Evolutionary conservation across 2,329 filamentous ascomycete genomes (phyloP), one percentile per base, ranked within the genome.

Genomic region (Pseudonectria buxi): DNA sequence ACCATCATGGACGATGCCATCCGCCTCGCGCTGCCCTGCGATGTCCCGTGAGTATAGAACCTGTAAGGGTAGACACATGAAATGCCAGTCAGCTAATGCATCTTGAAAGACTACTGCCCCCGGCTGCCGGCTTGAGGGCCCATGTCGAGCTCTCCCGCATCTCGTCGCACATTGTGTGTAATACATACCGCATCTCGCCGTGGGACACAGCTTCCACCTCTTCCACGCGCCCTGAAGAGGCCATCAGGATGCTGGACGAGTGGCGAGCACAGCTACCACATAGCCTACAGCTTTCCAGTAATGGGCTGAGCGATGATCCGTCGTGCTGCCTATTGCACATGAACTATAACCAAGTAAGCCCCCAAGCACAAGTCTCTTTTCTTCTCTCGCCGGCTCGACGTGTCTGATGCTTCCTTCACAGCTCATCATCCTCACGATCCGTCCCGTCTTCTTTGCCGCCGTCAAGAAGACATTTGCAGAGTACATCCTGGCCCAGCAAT

Each of bases 1-100:
- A 59, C 61, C 3, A 64, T 71, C 10, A 56, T 59, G 24, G 67
- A 72, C 28, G 67, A 72, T 25, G 66, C 67, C 3, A 67, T 74
- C 36, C 60, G 57, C 18, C 49, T 73, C 2, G 51, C 58, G 3
- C 44, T 63, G 4, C 70, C 70, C 2, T 51, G 46, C 4, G 59
- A 67, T 35, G 50, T 51, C 9, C 55, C 53, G 68, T 71, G 57
- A 53, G 68, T 56, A n/a, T 11, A 7, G 13, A n/a, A n/a, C 33
- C 7, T 18, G 10, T 15, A 26, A 31, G 14, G 22, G 4, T 36
- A 40, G 16, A 40, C 7, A 12, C 5, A 29, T 13, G 14, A 7
- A 6, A 5, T 31, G 26, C 33, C 13, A 16, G 16, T 35, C 5
- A 33, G 29, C 26, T 29, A 33, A 14, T 18, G 24, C 10, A 11